Base-by-base conservation (phyloP, 2,329 filamentous ascomycete genomes). In the Sporothrix globosa region DNA sequence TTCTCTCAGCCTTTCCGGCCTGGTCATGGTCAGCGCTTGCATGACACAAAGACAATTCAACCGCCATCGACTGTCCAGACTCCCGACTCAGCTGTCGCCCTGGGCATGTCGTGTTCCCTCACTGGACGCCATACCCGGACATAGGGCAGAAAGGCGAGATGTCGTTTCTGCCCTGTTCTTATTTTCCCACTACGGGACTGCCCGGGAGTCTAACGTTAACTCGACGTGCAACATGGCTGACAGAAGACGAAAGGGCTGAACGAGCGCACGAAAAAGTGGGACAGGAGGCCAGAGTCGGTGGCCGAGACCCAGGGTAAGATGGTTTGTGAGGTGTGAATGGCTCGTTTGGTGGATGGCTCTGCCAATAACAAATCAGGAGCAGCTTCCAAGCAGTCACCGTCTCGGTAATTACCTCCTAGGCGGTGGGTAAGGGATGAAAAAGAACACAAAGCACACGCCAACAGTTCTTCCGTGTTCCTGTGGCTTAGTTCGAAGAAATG, bases 291-390 rank as follows among this genome's bases (percentile, higher is more conserved):
- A 72, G 46, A 74, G 76, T 72, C 65, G 72, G 75, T 69, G 76
- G 71, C 75, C 76, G 60, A 70, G 60, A 44, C 61, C 48, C 21
- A 65, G 67, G 41, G 68, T 52, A 66, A 54, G 52, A 52, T 53
- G 56, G 17, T 68, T 53, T 30, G 76, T 69, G 72, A 70, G 63
- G 67, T 65, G 69, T 74, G 73, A 75, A 67, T 75, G 74, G 74
- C 69, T 71, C 66, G 67, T 46, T 44, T 10, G 27, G 44, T 44
- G 39, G 11, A 17, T 19, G 44, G 0, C 14, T 69, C 73, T 76
- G 72, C 77, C 78, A 79, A 79, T 79, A 70, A 73, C 73, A 74
- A 69, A 63, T 70, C 71, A 65, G 66, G 73, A 73, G 65, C 34
- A 53, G 69, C 58, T 61, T 66, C 67, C 72, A 56, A 39, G 39